Base-by-base conservation (phyloP, 805 yeast genomes). In the Candida ortonii region DNA sequence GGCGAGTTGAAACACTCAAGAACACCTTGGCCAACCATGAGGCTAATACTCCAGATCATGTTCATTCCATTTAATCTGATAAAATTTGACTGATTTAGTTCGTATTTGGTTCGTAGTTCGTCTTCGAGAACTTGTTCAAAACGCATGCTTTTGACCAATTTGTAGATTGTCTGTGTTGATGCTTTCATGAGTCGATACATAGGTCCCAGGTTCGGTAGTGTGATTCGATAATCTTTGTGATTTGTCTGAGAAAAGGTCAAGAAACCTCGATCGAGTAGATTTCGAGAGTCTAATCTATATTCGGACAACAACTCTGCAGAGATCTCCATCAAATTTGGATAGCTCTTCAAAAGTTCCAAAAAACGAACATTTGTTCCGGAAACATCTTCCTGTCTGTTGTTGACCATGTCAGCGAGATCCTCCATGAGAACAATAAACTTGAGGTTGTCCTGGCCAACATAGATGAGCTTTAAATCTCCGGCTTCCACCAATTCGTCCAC, bases 1-100 rank as follows among this genome's bases (percentile, higher is more conserved):
- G 74, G 73, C 0, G 81, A 71, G 28, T 65, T 64, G 46, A 73
- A 73, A 7, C 70, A 71, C 44, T 76, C 81, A 3, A 71, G 51
- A 1, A 64, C 47, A 0, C 82, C 83, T 16, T 67, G 55, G 0
- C 82, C 83, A 33, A 67, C 57, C 32, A 75, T 63, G 34, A 68
- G 70, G 12, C 78, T 73, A 10, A 76, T 44, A 2, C 67, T 50
- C 78, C 80, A 77, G 20, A 61, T 46, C 25, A 75, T 47, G 39
- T 68, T 71, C 25, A 70, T 51, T 1, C 80, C 82, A 35, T 71
- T 68, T 38, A 70, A 71, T 11, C 75, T 76, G 30, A 64, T 61
- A 42, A 67, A 62, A 33, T 66, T 66, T 16, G 63, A 57, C 25
- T 61, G 62, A 54, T 70, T 63, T 21, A 59, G 61, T 37, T 65